These are phyloP conservation scores for Fonsecaea erecta DNA, from an alignment of 2,329 filamentous ascomycete species.

Conservation along the genomic window DNA sequence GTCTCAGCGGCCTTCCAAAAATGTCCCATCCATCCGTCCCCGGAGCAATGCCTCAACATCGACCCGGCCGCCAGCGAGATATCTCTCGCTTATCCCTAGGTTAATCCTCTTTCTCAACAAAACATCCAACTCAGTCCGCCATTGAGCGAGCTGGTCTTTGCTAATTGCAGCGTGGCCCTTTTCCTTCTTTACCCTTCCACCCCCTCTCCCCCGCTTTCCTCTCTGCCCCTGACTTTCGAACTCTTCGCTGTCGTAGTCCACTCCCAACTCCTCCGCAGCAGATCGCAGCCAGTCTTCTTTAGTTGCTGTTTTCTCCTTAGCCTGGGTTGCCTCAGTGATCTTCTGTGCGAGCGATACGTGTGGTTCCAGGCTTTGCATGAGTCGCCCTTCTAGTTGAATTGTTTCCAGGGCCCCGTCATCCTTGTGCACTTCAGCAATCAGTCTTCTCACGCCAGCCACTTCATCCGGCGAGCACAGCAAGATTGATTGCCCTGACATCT, in stretches of 20 bases:
- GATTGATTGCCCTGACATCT: constrained; percentile 76
- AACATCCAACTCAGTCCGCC: constrained; percentile 73
- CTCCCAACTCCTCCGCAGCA: constrained; percentile 88
- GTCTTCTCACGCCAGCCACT: constrained; percentile 77
- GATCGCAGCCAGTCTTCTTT: constrained; percentile 83
- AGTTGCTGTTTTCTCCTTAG: constrained; percentile 83
- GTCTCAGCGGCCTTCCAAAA: constrained; percentile 27
- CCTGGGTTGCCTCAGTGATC: constrained; percentile 78
- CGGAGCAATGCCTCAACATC: constrained; percentile 75
- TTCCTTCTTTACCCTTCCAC: constrained; percentile 73
- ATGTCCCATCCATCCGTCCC: constrained; percentile 46
- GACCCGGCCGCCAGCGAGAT: constrained; percentile 82
- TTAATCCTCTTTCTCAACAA: constrained; percentile 77
- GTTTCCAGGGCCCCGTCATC: constrained; percentile 51
- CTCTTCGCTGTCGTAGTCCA: constrained; percentile 90
- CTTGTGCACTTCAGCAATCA: constrained; percentile 87
- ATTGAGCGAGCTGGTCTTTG: constrained; percentile 72
- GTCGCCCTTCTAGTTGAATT: constrained; percentile 78
- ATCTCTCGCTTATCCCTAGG: constrained; percentile 83
- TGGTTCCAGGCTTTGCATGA: constrained; percentile 75
- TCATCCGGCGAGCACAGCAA: constrained; percentile 91
- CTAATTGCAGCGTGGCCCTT: constrained; percentile 66
- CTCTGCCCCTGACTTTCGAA: constrained; percentile 68
- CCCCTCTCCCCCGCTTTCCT: constrained; percentile 69
- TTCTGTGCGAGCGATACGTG: constrained; percentile 82